A percentile compares a stretch with the other conserved stretches of the same genome.
These are phyloP conservation scores for Arthromyces matolae DNA, from an alignment of 768 basidiomycete genomes.

Conservation along the genomic window DNA sequence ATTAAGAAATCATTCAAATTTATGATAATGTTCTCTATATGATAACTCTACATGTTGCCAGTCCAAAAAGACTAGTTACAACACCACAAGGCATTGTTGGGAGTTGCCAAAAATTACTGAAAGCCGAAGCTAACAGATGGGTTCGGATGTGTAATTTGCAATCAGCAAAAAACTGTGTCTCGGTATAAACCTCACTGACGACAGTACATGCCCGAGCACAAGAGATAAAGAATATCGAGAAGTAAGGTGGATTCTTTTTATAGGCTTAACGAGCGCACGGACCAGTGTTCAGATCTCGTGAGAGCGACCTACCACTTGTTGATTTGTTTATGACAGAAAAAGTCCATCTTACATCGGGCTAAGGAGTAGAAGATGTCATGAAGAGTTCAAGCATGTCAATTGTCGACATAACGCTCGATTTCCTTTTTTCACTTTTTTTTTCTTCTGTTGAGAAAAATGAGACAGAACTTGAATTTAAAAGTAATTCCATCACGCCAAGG, in stretches of 20 bases:
- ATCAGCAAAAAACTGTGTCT: constrained; percentile 95
- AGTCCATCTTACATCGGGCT: no score
- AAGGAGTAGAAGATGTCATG: no score
- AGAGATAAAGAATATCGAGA: constrained; percentile 58
- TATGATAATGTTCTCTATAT: no score
- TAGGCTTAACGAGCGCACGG: constrained; percentile 45
- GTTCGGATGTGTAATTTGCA: constrained; percentile 98
- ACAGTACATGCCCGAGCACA: constrained; percentile 96
- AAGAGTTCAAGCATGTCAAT: no score
- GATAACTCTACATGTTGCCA: background rate
- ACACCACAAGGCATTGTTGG: constrained; percentile 18
- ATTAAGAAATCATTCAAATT: no score
- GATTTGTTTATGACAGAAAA: no score
- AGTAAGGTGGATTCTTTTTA: constrained; percentile 32
- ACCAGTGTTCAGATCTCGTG: constrained; percentile 33
- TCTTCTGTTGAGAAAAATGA: no score
- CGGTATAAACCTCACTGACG: constrained; percentile 95
- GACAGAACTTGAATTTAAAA: no score
- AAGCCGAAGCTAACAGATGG: constrained; percentile 85
- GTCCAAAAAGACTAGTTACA: constrained; percentile 9
- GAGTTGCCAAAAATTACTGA: constrained; percentile 86
- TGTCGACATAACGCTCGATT: no score
- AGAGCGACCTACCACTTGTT: no score
- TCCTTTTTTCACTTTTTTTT: no score
- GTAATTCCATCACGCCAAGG: no score